Evolutionary conservation across 1,284 basidiomycete species (phyloP), one percentile per base, ranked within the genome.

Genomic region (Tetrapyrgos nigripes): DNA sequence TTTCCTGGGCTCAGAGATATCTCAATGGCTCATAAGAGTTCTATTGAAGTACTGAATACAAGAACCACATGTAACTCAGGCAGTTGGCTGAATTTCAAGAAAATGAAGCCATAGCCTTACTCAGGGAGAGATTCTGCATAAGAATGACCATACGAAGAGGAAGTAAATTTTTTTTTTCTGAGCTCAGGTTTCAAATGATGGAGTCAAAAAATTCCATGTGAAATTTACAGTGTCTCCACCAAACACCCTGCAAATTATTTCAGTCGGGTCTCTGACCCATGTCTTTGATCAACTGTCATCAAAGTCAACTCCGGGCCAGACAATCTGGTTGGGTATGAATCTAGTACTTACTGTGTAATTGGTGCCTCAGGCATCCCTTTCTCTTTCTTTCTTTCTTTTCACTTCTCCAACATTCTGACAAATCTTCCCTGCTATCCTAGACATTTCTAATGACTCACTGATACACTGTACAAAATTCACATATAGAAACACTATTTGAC

Each of bases 1-100:
- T 54, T 59, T 3, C 40, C 26, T n/a, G 54, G 56, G 59, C 61
- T 61, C 5, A 64, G 21, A 19, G 27, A n/a, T n/a, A 24, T 9
- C 35, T 26, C 13, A 53, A 17, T 11, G 51, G 33, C 10, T 40
- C 5, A 26, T 26, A 53, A 3, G 23, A 21, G 23, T 17, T 17
- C 13, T 35, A 19, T 37, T 23, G 21, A 24, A 24, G 24, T 40
- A 43, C 40, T 27, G 37, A 26, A 53, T 24, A 23, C 40, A 40
- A 44, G 13, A 10, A 35, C 40, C 50, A 51, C 21, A 26, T 40
- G 19, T 40, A 40, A 17, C 37, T 40, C 37, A n/a, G 37, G 13
- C 37, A n/a, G 37, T 17, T 17, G 37, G 19, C 17, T n/a, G 37
- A 26, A 27, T 24, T 24, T 40, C 27, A 4, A 28, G 17, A 53